Conservation (phyloP, 208 protist genomes). For the Crithidia sp. region DNA sequence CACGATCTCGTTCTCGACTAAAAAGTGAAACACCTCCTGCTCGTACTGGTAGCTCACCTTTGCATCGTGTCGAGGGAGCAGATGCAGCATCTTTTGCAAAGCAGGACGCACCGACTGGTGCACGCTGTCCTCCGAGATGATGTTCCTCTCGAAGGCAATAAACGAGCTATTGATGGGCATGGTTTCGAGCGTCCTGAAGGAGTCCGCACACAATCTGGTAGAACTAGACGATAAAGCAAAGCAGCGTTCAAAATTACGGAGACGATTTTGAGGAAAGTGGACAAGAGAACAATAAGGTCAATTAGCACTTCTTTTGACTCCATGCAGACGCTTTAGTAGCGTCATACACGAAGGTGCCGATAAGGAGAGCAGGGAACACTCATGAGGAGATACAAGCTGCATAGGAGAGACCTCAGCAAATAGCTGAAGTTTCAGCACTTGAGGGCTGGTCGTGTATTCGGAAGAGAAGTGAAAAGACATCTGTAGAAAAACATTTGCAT, state of each 20-base stretch:
- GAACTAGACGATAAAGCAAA: no score
- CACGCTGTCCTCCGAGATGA: conserved; percentile 63
- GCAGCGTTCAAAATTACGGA: background rate
- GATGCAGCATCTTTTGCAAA: conserved; percentile 68
- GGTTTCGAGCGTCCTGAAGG: background rate
- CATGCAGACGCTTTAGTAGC: no score
- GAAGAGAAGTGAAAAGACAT: no score
- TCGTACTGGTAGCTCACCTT: conserved; percentile 86
- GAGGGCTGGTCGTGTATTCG: no score
- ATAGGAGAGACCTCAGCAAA: no score
- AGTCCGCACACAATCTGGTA: no score
- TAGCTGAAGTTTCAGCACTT: no score
- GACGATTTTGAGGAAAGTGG: background rate
- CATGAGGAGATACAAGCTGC: no score
- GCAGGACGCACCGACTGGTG: conserved; percentile 37
- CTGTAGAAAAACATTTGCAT: no score
- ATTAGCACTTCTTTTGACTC: no score
- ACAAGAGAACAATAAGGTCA: background rate
- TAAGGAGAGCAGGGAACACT: no score
- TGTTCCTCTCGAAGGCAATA: conserved; percentile 52
- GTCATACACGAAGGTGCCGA: no score
- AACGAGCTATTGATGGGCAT: conserved; percentile 63
- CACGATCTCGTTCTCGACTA: conserved; percentile 84
- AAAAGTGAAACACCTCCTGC: conserved; percentile 74
- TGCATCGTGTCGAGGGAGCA: conserved; percentile 73